Evolutionary conservation across 2,329 filamentous ascomycete genomes (phyloP).

Genomic region (Rachicladosporium sp.): DNA sequence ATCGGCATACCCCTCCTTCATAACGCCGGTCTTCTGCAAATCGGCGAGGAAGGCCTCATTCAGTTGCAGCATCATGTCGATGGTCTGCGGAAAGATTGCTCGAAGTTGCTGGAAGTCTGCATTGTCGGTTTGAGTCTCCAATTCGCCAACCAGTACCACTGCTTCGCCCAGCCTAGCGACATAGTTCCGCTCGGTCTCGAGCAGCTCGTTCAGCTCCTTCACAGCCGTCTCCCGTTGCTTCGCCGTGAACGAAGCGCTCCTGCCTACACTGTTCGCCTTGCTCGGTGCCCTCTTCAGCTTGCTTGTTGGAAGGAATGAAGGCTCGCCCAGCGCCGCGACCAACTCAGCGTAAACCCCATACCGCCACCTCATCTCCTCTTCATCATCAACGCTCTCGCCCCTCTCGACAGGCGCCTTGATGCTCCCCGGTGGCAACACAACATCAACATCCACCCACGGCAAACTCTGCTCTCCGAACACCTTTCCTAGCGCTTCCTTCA

Average conservation of each 20-base stretch:
- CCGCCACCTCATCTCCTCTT: conserved; percentile 41
- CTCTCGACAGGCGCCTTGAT: conserved; percentile 33
- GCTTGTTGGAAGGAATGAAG: conserved; percentile 76
- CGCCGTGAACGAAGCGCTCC: conserved; percentile 63
- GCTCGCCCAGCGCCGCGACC: conserved; percentile 68
- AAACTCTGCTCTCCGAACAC: conserved; percentile 72
- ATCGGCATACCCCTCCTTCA: conserved; percentile 52
- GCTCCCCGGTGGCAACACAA: conserved; percentile 68
- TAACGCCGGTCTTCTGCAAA: conserved; percentile 60
- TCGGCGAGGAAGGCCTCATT: conserved; percentile 72
- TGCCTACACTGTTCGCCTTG: conserved; percentile 67
- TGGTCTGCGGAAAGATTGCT: conserved; percentile 67
- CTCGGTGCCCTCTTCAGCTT: conserved; percentile 76
- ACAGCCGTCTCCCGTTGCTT: conserved; percentile 75
- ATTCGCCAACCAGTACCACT: conserved; percentile 65
- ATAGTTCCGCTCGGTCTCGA: conserved; percentile 91
- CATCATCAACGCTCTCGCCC: conserved; percentile 16
- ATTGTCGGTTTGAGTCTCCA: conserved; percentile 68
- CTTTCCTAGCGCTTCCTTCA: conserved; percentile 59
- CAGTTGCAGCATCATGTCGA: conserved; percentile 67
- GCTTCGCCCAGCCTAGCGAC: conserved; percentile 58
- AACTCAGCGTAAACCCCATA: conserved; percentile 70
- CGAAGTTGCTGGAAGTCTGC: conserved; percentile 60
- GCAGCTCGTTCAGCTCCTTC: conserved; percentile 77
- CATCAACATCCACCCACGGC: conserved; percentile 75